A percentile compares a stretch with the other conserved stretches of the same genome.
Evolutionary conservation across 305 asterid genomes (phyloP).

Genomic region (Plantago lanceolata): DNA sequence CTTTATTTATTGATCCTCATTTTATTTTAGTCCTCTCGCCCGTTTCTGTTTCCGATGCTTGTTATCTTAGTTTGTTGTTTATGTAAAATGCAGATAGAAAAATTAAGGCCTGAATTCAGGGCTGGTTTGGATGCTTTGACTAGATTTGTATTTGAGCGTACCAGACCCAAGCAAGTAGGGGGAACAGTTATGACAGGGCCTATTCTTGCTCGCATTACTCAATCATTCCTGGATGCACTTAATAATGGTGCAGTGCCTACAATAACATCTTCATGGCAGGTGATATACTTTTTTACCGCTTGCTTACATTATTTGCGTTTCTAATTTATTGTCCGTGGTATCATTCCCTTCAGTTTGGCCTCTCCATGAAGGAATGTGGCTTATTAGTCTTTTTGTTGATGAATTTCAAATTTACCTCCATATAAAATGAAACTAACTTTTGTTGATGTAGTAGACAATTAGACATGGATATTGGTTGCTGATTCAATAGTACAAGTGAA

Average conservation of each 20-base stretch:
- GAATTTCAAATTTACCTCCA: background rate
- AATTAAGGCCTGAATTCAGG: constrained; percentile 80
- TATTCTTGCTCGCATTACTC: constrained; percentile 77
- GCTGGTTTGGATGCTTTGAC: constrained; percentile 89
- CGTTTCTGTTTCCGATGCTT: background rate
- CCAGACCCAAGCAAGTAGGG: constrained; percentile 92
- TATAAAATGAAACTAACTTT: background rate
- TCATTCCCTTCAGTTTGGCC: background rate
- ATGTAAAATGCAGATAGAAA: constrained; percentile 52
- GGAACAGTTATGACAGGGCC: constrained; percentile 93
- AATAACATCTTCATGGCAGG: constrained; percentile 99
- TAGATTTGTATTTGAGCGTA: constrained; percentile 83
- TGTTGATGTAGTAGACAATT: background rate
- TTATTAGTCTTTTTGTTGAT: no score
- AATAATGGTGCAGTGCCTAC: constrained; percentile 96
- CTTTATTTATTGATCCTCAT: background rate
- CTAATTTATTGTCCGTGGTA: no score
- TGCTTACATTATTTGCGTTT: background rate
- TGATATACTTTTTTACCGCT: constrained; percentile 29
- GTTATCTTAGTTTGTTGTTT: constrained; percentile 9
- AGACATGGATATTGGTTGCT: background rate
- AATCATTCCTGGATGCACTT: constrained; percentile 87
- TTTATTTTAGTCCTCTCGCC: background rate
- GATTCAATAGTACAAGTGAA: constrained; percentile 1
- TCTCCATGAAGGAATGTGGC: background rate